Percentiles rank a stretch among this genome's conserved stretches.
Conservation (phyloP, 2,329 filamentous ascomycete species). For the Aspergillus thermomutatus region DNA sequence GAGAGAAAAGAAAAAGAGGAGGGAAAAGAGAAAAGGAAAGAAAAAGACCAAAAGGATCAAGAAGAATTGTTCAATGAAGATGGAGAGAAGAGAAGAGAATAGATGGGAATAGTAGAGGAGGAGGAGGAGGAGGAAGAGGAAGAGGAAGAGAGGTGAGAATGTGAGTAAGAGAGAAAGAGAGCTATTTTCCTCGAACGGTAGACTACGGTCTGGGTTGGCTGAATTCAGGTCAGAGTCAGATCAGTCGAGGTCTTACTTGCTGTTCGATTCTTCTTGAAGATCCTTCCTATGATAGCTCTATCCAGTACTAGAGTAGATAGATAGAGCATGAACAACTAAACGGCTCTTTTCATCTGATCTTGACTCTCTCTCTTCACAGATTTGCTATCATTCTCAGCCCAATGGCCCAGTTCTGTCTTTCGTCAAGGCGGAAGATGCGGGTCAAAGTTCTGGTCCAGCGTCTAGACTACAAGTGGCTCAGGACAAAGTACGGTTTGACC, state of each 20-base stretch:
- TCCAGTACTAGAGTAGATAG: no score
- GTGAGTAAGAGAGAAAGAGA: slow-evolving; percentile 4
- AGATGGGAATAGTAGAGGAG: slow-evolving; percentile 24
- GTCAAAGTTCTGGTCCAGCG: slow-evolving; percentile 4
- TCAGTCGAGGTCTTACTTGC: background rate
- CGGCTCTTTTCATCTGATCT: background rate
- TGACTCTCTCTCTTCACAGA: background rate
- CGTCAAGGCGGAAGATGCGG: slow-evolving; percentile 3
- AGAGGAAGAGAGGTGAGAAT: slow-evolving; percentile 5
- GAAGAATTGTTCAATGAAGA: slow-evolving; percentile 8
- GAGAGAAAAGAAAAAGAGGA: slow-evolving; percentile 24
- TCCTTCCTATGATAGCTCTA: background rate
- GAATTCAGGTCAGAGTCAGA: no score
- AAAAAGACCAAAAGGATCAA: slow-evolving; percentile 11
- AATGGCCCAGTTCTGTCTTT: background rate
- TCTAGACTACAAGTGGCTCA: slow-evolving; percentile 3
- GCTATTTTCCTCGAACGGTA: background rate
- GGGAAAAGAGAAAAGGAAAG: slow-evolving; percentile 15
- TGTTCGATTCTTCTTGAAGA: background rate
- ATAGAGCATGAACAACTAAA: background rate
- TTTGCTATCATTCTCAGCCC: background rate
- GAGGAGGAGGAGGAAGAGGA: slow-evolving; percentile 23
- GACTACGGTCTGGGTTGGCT: background rate
- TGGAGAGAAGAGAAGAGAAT: slow-evolving; percentile 20
- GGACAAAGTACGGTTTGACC: background rate